Percentiles rank a stretch among this genome's conserved stretches.
Conservation (phyloP, 1,284 basidiomycete species). For the Microbotryum saponariae region DNA sequence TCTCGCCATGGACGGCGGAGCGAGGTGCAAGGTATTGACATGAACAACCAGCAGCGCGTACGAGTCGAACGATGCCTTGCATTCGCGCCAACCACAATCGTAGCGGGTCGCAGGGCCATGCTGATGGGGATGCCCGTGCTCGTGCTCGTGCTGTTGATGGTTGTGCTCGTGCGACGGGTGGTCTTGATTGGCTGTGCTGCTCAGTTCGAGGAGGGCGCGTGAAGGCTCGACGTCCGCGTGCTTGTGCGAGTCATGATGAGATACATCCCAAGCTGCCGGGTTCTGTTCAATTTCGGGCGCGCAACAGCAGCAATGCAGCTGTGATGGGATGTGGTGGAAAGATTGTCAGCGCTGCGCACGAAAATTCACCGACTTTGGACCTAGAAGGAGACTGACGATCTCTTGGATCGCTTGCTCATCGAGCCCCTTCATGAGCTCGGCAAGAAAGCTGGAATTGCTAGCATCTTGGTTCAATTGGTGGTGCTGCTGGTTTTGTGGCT, state of each 20-base stretch:
- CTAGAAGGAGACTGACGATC: slow-evolving; percentile 14
- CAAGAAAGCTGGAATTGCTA: background rate
- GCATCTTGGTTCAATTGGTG: too few relatives aligned
- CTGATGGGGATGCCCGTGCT: background rate
- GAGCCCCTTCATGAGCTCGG: slow-evolving; percentile 14
- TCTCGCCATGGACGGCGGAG: slow-evolving; percentile 19
- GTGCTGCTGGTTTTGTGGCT: too few relatives aligned
- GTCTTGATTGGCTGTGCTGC: slow-evolving; percentile 16
- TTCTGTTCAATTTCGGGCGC: slow-evolving; percentile 14
- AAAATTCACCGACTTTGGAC: background rate
- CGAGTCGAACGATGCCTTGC: slow-evolving; percentile 43
- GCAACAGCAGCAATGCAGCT: slow-evolving; percentile 31
- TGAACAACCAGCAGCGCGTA: slow-evolving; percentile 47
- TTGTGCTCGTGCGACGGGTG: background rate
- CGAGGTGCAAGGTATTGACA: slow-evolving; percentile 46
- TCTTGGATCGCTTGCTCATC: slow-evolving; percentile 27
- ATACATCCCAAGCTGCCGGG: slow-evolving; percentile 12
- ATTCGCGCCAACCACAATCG: slow-evolving; percentile 46
- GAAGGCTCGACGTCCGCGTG: background rate
- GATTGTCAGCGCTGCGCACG: background rate
- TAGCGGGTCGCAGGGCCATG: background rate
- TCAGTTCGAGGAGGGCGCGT: background rate
- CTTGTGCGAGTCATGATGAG: slow-evolving; percentile 9
- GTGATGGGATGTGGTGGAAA: background rate
- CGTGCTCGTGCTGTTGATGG: background rate